Evolutionary conservation across 2,329 filamentous ascomycete species (phyloP).

Genomic region (Cladosporium sphaerospermum): DNA sequence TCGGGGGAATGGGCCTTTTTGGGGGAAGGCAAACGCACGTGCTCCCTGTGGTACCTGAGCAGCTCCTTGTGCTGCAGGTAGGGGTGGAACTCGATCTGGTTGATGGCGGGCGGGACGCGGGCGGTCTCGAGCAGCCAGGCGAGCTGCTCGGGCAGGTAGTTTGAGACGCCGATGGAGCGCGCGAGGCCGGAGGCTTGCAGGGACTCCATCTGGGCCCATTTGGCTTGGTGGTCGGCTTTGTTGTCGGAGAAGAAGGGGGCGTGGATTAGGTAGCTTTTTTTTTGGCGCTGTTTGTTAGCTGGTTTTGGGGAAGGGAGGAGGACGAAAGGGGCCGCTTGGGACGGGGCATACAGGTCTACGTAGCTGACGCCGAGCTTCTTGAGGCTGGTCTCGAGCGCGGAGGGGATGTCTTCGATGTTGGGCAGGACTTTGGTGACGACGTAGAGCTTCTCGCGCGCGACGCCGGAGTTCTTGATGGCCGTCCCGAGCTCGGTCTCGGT

Average conservation of each 20-base stretch:
- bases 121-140: slow-evolving; percentile 48
- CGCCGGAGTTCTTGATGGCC: slow-evolving; percentile 39
- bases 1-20: not conserved
- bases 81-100: slow-evolving; percentile 65
- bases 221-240: slow-evolving; percentile 49
- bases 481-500: slow-evolving; percentile 45
- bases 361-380: slow-evolving; percentile 56
- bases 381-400: slow-evolving; percentile 50
- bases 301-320: not conserved
- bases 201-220: slow-evolving; percentile 56
- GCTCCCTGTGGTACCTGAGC: slow-evolving; percentile 46
- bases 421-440: slow-evolving; percentile 52
- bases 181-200: slow-evolving; percentile 52
- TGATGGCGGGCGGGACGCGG: slow-evolving; percentile 54
- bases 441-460: slow-evolving; percentile 42
- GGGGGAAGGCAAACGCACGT: slow-evolving; percentile 12
- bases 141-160: slow-evolving; percentile 51
- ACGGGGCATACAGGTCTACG: too few relatives aligned
- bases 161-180: slow-evolving; percentile 58
- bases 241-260: slow-evolving; percentile 52
- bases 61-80: slow-evolving; percentile 58
- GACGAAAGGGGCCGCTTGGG: too few relatives aligned
- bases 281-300: too few relatives aligned
- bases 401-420: slow-evolving; percentile 50
- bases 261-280: slow-evolving; percentile 60